Evolutionary conservation across 2,329 filamentous ascomycete species (phyloP), one percentile per base, ranked within the genome.

Genomic region (Rhexocercosporidium sp.): DNA sequence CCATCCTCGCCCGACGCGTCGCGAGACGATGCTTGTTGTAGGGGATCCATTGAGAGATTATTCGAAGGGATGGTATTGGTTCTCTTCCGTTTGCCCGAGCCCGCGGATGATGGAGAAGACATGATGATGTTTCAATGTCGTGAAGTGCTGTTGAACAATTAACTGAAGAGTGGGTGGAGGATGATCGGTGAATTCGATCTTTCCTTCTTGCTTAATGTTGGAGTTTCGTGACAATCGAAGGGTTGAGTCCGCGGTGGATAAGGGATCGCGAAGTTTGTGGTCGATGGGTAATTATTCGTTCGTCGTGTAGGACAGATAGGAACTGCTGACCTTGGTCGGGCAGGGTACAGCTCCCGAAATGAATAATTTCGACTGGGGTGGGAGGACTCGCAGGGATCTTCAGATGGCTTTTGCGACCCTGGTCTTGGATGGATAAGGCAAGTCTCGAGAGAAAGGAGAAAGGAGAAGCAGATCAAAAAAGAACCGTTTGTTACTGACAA

Each of bases 1-100:
- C 88, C 90, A 77, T 95, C 93, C 81, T 97, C 92, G 71, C 86
- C 92, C 18, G 92, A 95, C 68, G 92, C 92, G 81, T 96, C 92
- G 77, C 92, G 88, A 41, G 92, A 94, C 20, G 92, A 93, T 41
- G 91, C 85, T 72, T 90, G 85, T 72, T 90, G 60, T 59, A 88
- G 77, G 68, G 80, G 83, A 76, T 90, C 87, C 64, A 88, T 85
- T 66, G 86, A 81, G 73, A 81, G 77, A 69, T 83, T 77, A 72
- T 84, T 80, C 68, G 79, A 83, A 71, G 83, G 78, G 22, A 82
- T 80, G 69, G 84, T 86, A 67, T 82, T 65, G 65, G 86, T 87
- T 79, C 94, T 90, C 86, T 97, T 97, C 81, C 94, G 91, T 85
- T 97, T 97, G 74, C 85, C 86, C 37, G 75, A 77, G 59, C 74